These are phyloP conservation scores for Mycena rosella DNA, from an alignment of 768 basidiomycete genomes.

Conservation along the genomic window DNA sequence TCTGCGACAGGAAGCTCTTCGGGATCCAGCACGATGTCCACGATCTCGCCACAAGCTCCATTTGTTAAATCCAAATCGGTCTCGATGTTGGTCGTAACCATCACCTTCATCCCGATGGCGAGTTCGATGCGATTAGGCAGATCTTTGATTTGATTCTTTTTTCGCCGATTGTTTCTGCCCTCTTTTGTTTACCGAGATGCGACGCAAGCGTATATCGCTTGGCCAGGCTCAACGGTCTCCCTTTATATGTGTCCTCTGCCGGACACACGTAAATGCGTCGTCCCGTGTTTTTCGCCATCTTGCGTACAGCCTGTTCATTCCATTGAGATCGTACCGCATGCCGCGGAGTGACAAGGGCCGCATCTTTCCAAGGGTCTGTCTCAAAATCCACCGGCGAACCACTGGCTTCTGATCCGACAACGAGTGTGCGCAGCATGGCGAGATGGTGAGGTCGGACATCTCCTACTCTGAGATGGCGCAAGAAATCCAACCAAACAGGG, in stretches of 20 bases:
- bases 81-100: conserved; percentile 44
- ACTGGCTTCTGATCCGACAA: conserved; percentile 34
- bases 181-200: conserved; percentile 2
- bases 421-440: conserved; percentile 40
- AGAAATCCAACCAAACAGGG: conserved; percentile 46
- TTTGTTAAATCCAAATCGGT: conserved; percentile 49
- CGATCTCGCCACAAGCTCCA: conserved; percentile 42
- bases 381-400: conserved; percentile 33
- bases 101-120: conserved; percentile 46
- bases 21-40: conserved; percentile 44
- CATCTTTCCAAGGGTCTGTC: conserved; percentile 39
- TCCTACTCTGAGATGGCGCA: conserved; percentile 43
- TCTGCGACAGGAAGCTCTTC: conserved; percentile 29
- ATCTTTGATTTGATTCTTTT: not conserved
- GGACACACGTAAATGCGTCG: not conserved
- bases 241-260: not conserved
- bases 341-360: conserved; percentile 45
- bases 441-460: conserved; percentile 40
- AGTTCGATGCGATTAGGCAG: conserved; percentile 30
- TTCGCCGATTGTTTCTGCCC: conserved; percentile 1
- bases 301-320: conserved; percentile 42
- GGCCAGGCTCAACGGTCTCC: too few relatives aligned
- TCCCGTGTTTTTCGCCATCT: conserved; percentile 36
- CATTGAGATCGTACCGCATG: conserved; percentile 45
- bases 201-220: too few relatives aligned